Percentiles rank a stretch among this genome's conserved stretches.
phyloP scores from a whole-genome alignment of 2,329 filamentous ascomycete species.

The Venturia carpophila region DNA sequence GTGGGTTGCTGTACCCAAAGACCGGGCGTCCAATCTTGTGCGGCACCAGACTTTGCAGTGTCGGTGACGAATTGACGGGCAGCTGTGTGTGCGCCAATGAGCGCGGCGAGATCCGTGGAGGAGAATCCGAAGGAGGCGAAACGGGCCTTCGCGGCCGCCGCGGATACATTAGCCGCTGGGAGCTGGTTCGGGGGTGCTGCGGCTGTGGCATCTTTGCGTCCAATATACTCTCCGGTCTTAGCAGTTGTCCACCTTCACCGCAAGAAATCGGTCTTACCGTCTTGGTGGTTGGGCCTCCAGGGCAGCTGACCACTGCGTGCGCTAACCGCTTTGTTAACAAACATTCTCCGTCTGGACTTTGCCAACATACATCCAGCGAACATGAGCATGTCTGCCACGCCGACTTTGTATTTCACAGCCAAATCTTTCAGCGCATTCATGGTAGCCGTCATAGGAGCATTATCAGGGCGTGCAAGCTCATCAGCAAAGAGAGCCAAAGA shows the following conservation, averaged over 20 bases:
- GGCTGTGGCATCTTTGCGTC: slow-evolving; percentile 16
- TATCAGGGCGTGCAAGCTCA: slow-evolving; percentile 31
- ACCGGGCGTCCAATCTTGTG: slow-evolving; percentile 20
- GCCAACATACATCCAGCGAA: slow-evolving; percentile 31
- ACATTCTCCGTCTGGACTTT: not conserved
- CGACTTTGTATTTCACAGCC: slow-evolving; percentile 36
- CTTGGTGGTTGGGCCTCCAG: slow-evolving; percentile 44
- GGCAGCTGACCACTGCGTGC: slow-evolving; percentile 43
- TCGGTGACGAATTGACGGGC: slow-evolving; percentile 43
- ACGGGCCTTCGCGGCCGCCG: slow-evolving; percentile 38
- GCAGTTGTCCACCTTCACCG: not conserved
- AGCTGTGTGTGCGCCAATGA: slow-evolving; percentile 48
- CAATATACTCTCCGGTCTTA: slow-evolving; percentile 26
- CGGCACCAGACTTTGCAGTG: slow-evolving; percentile 22
- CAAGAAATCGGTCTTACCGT: slow-evolving; percentile 22
- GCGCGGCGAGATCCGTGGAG: slow-evolving; percentile 44
- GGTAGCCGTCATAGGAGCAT: slow-evolving; percentile 40
- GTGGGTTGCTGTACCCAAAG: slow-evolving; percentile 13
- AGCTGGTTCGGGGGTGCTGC: slow-evolving; percentile 18
- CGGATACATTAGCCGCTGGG: slow-evolving; percentile 33
- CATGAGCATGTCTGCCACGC: slow-evolving; percentile 49
- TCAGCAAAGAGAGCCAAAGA: slow-evolving; percentile 32
- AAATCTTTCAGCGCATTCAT: slow-evolving; percentile 33
- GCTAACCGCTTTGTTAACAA: slow-evolving; percentile 24
- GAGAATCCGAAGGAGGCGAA: slow-evolving; percentile 46